A percentile compares a stretch with the other conserved stretches of the same genome.
Evolutionary conservation across 257 asterid species (phyloP).

Genomic region (Solanum sitiens): DNA sequence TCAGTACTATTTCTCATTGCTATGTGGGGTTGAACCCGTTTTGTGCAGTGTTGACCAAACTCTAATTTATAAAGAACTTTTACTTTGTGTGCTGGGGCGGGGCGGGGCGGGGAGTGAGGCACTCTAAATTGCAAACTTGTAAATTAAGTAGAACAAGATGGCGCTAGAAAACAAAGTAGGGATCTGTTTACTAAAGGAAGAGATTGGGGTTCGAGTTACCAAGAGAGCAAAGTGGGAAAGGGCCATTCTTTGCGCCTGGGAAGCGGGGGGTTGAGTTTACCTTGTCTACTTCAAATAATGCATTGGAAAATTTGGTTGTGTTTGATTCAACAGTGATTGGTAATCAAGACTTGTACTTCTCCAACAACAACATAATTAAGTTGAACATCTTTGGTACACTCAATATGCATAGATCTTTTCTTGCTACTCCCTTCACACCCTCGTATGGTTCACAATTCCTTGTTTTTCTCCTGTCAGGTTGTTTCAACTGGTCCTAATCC

Average conservation of each 20-base stretch:
- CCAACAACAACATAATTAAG: neutral
- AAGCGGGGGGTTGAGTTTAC: neutral
- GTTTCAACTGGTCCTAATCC: constrained; percentile 96
- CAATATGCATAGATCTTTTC: neutral
- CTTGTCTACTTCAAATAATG: neutral
- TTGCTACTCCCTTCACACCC: neutral
- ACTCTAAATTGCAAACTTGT: neutral
- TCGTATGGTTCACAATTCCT: neutral
- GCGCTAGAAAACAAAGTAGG: neutral
- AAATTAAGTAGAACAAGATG: neutral
- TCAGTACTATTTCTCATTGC: neutral
- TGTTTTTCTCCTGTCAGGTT: constrained; percentile 35
- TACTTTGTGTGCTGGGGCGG: neutral
- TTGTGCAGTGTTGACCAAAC: neutral
- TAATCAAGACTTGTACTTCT: neutral
- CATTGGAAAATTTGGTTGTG: neutral
- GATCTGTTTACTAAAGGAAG: neutral
- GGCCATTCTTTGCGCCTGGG: neutral
- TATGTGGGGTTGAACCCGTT: neutral
- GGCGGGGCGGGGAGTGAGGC: neutral
- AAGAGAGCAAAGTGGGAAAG: neutral
- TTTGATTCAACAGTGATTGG: neutral
- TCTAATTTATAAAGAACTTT: neutral
- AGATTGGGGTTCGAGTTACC: neutral
- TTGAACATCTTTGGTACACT: neutral